phyloP scores from a whole-genome alignment of 2,329 filamentous ascomycete species.

The Stemphylium beticola region DNA sequence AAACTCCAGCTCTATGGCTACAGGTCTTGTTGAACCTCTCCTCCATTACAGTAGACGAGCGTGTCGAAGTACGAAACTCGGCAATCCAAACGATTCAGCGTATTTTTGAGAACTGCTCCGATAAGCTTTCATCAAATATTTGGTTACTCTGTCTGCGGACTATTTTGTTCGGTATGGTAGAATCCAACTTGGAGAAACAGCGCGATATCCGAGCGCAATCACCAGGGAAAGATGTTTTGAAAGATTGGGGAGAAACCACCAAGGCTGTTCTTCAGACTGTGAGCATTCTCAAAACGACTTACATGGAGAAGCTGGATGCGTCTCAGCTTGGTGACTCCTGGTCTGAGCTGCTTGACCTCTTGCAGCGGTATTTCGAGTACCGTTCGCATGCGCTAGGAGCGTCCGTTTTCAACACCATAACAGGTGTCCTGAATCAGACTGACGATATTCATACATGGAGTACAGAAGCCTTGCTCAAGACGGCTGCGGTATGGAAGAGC shows the following conservation, averaged over 20 bases:
- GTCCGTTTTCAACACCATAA: constrained; percentile 51
- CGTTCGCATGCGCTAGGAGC: constrained; percentile 51
- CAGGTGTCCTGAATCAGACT: constrained; percentile 47
- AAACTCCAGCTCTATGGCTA: constrained; percentile 78
- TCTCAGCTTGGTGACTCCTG: constrained; percentile 74
- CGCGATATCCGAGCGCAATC: constrained; percentile 21
- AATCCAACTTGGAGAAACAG: constrained; percentile 60
- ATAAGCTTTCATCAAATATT: constrained; percentile 75
- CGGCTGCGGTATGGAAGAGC: constrained; percentile 42
- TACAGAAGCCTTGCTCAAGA: constrained; percentile 36
- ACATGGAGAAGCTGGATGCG: constrained; percentile 74
- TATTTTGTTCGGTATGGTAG: constrained; percentile 79
- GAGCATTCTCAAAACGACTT: constrained; percentile 70
- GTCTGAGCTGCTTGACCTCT: constrained; percentile 73
- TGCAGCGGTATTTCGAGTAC: constrained; percentile 60
- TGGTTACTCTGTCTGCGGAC: constrained; percentile 85
- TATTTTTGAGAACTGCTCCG: constrained; percentile 90
- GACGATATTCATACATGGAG: constrained; percentile 30
- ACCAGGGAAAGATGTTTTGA: constrained; percentile 27
- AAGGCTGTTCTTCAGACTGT: constrained; percentile 47
- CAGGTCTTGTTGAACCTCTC: constrained; percentile 74
- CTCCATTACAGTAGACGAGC: constrained; percentile 71
- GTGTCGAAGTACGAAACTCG: constrained; percentile 80
- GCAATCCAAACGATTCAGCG: constrained; percentile 89
- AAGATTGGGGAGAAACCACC: constrained; percentile 50